Base-by-base conservation (phyloP, 2,329 filamentous ascomycete species). In the Coniochaeta ligniaria region DNA sequence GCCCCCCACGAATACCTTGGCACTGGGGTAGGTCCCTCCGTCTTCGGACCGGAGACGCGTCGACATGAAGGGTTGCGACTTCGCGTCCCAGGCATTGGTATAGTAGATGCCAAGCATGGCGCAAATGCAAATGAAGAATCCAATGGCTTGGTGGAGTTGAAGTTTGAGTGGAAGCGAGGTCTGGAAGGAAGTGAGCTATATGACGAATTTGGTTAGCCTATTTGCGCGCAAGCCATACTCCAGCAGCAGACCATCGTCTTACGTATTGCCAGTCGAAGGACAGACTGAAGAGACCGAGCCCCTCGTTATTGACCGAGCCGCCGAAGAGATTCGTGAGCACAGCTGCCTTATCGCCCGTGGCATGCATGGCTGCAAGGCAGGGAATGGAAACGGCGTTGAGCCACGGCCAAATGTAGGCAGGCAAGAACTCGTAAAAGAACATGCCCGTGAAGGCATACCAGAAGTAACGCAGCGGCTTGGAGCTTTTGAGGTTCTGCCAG, bases 211-310 rank as follows among this genome's bases (percentile, higher is more conserved):
- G 41, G 26, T 36, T 59, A 24, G 8, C 38, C 12, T 41, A 5
- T 2, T n/a, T n/a, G 17, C 38, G 38, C 9, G 38, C 16, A 11
- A 41, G n/a, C 12, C 3, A 8, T 38, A 12, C 43, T 31, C 5
- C 9, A 6, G 6, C 5, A 16, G 31, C 1, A 22, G 26, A 26
- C 9, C n/a, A 64, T 64, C 59, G 69, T 9, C 81, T 77, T 74
- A 78, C 76, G 55, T 80, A 80, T 75, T 79, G 81, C 80, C 81
- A 83, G 62, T 83, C 81, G n/a, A 83, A 76, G 0, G 77, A 80
- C 0, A 83, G 41, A 24, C 60, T 75, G 28, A 83, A 78, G 0
- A 82, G 67, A 0, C 81, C 81, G 2, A 83, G 64, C 1, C 81
- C 81, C 63, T 83, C 79, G 55, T 83, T 83, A 61, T 78, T 81